Percentiles rank a stretch among this genome's conserved stretches.
These are phyloP conservation scores for Mrakia frigida DNA, from an alignment of 768 basidiomycete species.

Conservation along the genomic window DNA sequence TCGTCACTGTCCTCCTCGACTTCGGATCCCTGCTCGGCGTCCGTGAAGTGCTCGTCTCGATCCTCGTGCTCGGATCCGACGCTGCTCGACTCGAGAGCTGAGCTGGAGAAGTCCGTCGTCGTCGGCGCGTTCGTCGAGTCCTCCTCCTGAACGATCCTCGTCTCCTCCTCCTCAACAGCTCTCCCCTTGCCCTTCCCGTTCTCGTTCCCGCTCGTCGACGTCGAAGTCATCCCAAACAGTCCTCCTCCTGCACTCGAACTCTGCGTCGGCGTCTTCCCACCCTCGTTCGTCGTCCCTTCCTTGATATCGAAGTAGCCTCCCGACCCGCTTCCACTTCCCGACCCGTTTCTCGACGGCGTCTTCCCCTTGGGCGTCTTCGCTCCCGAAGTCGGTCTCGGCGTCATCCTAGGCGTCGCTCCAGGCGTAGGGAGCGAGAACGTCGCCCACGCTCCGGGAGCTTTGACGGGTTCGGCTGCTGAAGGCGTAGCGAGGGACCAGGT, in stretches of 20 bases:
- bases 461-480: slow-evolving; percentile 13
- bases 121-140: not conserved
- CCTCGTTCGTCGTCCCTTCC: slow-evolving; percentile 8
- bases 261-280: slow-evolving; percentile 4
- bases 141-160: not conserved
- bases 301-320: slow-evolving; percentile 18
- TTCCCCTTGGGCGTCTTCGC: not conserved
- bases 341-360: slow-evolving; percentile 6
- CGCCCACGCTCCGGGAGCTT: slow-evolving; percentile 23
- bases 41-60: not conserved
- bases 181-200: slow-evolving; percentile 15
- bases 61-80: not conserved
- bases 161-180: not conserved
- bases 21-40: slow-evolving; percentile 27
- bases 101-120: not conserved
- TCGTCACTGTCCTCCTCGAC: slow-evolving; percentile 34
- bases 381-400: not conserved
- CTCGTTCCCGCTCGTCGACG: not conserved
- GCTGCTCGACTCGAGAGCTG: slow-evolving; percentile 1
- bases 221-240: not conserved
- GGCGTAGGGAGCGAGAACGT: slow-evolving; percentile 28
- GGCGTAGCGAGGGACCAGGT: slow-evolving; percentile 25
- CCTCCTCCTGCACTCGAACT: too few species aligned
- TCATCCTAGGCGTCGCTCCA: slow-evolving; percentile 8
- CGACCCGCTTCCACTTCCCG: not conserved